Evolutionary conservation across 306 rosid genomes (phyloP).

Genomic region (Glycyrrhiza uralensis): DNA sequence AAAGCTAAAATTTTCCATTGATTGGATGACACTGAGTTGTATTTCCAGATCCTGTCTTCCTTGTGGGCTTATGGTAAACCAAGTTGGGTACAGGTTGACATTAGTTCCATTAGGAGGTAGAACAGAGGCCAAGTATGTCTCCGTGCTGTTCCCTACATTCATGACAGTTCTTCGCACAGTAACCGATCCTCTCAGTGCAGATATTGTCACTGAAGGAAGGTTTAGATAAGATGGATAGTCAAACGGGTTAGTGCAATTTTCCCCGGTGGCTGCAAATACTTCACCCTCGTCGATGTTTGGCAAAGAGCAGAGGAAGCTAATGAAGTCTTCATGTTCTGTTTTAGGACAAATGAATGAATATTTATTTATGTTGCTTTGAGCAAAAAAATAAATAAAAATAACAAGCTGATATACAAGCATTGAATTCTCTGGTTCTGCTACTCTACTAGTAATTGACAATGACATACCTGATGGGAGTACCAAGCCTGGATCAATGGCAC

Average conservation of each 20-base stretch:
- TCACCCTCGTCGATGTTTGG: slow-evolving; percentile 42
- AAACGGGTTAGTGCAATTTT: slow-evolving; percentile 44
- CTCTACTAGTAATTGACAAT: not conserved
- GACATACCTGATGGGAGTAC: slow-evolving; percentile 60
- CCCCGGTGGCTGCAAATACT: slow-evolving; percentile 49
- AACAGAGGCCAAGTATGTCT: slow-evolving; percentile 59
- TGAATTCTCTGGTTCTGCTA: not conserved
- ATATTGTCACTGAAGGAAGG: slow-evolving; percentile 77
- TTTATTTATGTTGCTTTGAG: not conserved
- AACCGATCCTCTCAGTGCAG: slow-evolving; percentile 49
- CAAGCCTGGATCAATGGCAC: slow-evolving; percentile 71
- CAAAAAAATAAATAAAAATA: not conserved
- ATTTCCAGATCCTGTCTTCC: slow-evolving; percentile 52
- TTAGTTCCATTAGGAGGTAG: slow-evolving; percentile 73
- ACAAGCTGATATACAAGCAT: not conserved
- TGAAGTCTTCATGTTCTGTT: slow-evolving; percentile 63
- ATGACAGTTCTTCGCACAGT: slow-evolving; percentile 48
- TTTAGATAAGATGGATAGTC: slow-evolving; percentile 68
- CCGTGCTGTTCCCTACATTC: slow-evolving; percentile 59
- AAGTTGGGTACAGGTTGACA: slow-evolving; percentile 48
- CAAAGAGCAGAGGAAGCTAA: slow-evolving; percentile 78
- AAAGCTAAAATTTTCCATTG: slow-evolving; percentile 54
- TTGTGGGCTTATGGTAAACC: slow-evolving; percentile 63
- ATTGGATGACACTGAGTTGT: slow-evolving; percentile 47
- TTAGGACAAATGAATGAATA: not conserved